Evolutionary conservation across 371 early-diverging fungal species (phyloP).

Genomic region (Entomophthora muscae): DNA sequence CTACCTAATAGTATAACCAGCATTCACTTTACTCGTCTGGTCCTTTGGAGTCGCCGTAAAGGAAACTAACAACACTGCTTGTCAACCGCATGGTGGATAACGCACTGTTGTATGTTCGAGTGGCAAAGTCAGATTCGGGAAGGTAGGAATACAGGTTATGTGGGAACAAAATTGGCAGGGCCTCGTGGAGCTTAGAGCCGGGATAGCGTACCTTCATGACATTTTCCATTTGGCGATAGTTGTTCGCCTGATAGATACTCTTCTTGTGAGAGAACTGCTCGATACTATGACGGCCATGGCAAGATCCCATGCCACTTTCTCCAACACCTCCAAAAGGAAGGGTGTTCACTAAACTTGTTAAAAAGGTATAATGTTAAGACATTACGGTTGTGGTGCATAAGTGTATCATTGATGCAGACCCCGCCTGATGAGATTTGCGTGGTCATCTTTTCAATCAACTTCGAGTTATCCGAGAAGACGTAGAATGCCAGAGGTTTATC

Average conservation of each 20-base stretch:
- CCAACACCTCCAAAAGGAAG: conserved; percentile 94
- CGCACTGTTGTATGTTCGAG: not conserved
- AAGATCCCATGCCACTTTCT: conserved; percentile 68
- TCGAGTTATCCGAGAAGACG: conserved; percentile 22
- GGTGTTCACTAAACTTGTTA: conserved; percentile 19
- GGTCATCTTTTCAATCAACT: not conserved
- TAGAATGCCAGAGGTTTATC: conserved; percentile 54
- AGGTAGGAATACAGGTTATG: not conserved
- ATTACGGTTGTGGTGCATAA: conserved; percentile 12
- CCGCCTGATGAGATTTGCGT: conserved; percentile 39
- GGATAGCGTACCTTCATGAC: conserved; percentile 1
- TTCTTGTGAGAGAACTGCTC: conserved; percentile 45
- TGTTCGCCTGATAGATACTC: not conserved
- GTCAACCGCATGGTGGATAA: not conserved
- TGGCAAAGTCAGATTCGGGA: not conserved
- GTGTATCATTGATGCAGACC: conserved; percentile 59
- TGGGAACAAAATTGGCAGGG: not conserved
- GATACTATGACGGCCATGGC: conserved; percentile 66
- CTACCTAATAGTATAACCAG: too few species aligned
- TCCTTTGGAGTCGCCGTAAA: too few species aligned
- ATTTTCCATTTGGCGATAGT: not conserved
- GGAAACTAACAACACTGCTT: not conserved
- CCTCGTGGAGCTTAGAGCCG: not conserved
- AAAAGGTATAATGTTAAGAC: not conserved
- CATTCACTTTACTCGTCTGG: too few species aligned